phyloP scores from a whole-genome alignment of 768 basidiomycete species.

The Lactarius trivialis region DNA sequence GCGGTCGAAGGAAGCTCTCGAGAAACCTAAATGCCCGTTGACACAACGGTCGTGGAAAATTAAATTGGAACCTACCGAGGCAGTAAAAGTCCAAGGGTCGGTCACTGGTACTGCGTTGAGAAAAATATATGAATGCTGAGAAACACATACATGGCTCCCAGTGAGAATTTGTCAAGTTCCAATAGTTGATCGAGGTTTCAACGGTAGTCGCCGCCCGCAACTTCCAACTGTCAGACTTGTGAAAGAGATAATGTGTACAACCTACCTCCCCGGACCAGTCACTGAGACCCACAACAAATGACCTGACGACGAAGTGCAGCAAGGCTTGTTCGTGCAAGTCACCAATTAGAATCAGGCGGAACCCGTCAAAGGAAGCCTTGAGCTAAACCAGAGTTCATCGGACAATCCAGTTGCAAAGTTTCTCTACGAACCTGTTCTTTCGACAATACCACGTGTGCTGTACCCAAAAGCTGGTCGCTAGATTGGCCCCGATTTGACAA shows the following conservation, averaged over 20 bases:
- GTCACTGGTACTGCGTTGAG: conserved; percentile 49
- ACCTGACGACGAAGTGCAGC: conserved; percentile 80
- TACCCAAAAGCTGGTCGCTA: conserved; percentile 25
- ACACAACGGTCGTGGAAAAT: neutral
- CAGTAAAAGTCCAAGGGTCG: conserved; percentile 90
- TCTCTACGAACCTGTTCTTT: conserved; percentile 65
- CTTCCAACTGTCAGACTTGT: conserved; percentile 35
- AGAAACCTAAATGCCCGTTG: conserved; percentile 38
- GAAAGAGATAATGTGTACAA: neutral
- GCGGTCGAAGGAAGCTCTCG: conserved; percentile 47
- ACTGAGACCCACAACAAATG: conserved; percentile 73
- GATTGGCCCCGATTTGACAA: conserved; percentile 5
- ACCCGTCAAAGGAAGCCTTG: conserved; percentile 81
- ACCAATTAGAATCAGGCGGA: conserved; percentile 89
- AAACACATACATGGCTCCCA: conserved; percentile 81
- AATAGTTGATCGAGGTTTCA: conserved; percentile 83
- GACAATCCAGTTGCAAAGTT: neutral
- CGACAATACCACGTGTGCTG: conserved; percentile 51
- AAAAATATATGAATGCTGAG: neutral
- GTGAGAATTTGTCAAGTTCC: conserved; percentile 95
- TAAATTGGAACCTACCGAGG: conserved; percentile 42
- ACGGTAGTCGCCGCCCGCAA: conserved; percentile 78
- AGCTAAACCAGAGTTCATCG: conserved; percentile 41
- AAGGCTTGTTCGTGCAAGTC: conserved; percentile 94
- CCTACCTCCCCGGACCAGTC: conserved; percentile 93